Evolutionary conservation across 2,329 filamentous ascomycete genomes (phyloP), one percentile per base, ranked within the genome.

Genomic region (Pezicula carpinea): DNA sequence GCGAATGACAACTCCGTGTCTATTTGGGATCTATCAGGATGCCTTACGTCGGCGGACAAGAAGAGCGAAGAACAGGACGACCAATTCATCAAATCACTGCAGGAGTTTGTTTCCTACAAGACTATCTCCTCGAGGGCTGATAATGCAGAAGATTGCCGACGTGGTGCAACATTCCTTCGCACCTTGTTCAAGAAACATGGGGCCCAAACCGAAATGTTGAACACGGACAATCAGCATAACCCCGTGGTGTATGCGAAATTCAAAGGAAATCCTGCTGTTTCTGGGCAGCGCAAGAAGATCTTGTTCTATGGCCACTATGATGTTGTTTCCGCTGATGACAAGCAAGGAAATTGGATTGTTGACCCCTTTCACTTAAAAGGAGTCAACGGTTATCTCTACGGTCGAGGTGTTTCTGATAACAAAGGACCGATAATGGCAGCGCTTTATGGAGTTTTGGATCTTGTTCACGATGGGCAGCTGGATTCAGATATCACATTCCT

Each of bases 271-370:
- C 81, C 77, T 50, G 76, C 81, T 10, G 79, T 82, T 1, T 71
- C 79, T 0, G 75, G 79, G 21, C 73, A 80, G 21, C 79, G 88
- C 15, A 96, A 93, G 69, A 90, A 89, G 23, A 88, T 97, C 7
- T 71, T 99, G 0, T 99, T 99, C 64, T 99, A 99, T 61, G 93
- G 95, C 0, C 93, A 99, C 64, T 99, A 99, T 71, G 93, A 99
- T 62, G 91, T 99, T 2, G 93, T 99, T 3, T 80, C 90, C 1
- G 93, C 93, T 0, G 89, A 96, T 55, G 83, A 85, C 32, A 87
- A 87, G 53, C 82, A 85, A 48, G 79, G 80, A 32, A 92, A 89
- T 56, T 99, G 93, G 93, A 77, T 80, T 33, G 83, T 82, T 2
- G 88, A 97, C 53, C 95, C 93, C 0, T 99, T 97, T 64, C 77